Conservation (phyloP, 202 grass and related monocot genomes). For the Setaria viridis region DNA sequence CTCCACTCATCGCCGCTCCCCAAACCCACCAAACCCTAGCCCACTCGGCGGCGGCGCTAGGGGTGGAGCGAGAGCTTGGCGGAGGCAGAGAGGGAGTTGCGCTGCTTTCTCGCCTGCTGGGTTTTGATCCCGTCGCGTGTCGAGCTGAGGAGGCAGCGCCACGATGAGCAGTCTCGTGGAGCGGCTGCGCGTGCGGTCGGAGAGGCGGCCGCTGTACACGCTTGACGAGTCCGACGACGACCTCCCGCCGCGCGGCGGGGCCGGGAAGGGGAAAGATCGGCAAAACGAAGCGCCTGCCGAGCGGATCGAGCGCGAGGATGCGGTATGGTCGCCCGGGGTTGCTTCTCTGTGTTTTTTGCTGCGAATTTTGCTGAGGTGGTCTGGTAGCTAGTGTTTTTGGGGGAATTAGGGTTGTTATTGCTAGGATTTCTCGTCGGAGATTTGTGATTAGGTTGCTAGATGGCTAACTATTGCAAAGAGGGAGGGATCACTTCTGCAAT, state of each 20-base stretch:
- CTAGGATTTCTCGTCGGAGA: slow-evolving; percentile 19
- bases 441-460: not conserved
- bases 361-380: slow-evolving; percentile 29
- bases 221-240: slow-evolving; percentile 95
- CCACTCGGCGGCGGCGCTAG: slow-evolving; percentile 32
- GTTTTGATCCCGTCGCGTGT: not conserved
- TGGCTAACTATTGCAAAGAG: slow-evolving; percentile 1
- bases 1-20: not conserved
- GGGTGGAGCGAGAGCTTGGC: slow-evolving; percentile 9
- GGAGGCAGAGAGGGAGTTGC: not conserved
- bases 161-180: slow-evolving; percentile 96
- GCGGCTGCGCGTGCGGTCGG: slow-evolving; percentile 93
- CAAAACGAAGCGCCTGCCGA: slow-evolving; percentile 51
- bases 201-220: slow-evolving; percentile 84
- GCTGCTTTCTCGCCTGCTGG: not conserved
- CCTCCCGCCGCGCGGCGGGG: slow-evolving; percentile 45
- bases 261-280: slow-evolving; percentile 58
- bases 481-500: slow-evolving; percentile 28
- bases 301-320: slow-evolving; percentile 75
- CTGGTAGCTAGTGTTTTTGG: not conserved
- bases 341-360: slow-evolving; percentile 34
- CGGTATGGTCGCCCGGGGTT: slow-evolving; percentile 56
- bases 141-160: not conserved
- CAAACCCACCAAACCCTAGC: slow-evolving; percentile 59
- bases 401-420: slow-evolving; percentile 10